Evolutionary conservation across 306 rosid genomes (phyloP), one percentile per base, ranked within the genome.

Genomic region (Rubus parviflorus): DNA sequence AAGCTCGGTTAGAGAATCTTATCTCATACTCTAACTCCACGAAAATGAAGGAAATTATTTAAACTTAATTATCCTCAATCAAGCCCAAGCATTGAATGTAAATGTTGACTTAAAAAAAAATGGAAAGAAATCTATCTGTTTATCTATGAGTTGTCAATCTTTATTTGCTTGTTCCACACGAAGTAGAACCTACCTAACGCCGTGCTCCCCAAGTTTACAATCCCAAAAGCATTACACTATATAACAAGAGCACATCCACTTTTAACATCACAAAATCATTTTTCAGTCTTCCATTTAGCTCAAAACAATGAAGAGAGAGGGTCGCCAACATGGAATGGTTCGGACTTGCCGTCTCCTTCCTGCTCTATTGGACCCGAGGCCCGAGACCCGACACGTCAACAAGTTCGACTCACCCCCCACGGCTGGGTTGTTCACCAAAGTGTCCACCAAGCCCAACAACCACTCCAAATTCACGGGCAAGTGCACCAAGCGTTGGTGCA

Each of bases 321-420:
- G 97, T 87, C 90, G 90, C 14, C 97, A 94, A 65, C 97, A 90
- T 45, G 97, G 97, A 13, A 84, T 89, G 95, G 92, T 89, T 12
- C 85, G 88, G 71, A 78, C 96, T 61, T 71, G 8, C 42, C 42
- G 23, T 75, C 78, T 89, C 86, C 76, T 87, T 63, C 96, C 94
- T 2, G 22, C 73, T 0, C 47, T 85, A 15, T 49, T 77, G 22
- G 83, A 82, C 77, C 92, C 88, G 1, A 88, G 81, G 78, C 86
- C 86, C 41, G 48, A 71, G 2, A 83, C 86, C 65, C 85, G 84
- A 9, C 64, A 68, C 19, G 5, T 81, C 7, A 82, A 86, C 75
- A 79, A 69, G 22, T 76, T 84, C 2, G 86, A 92, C 13, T 76
- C 80, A 0, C 90, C 85, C 8, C 82, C 89, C 37, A 82, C 93